These are phyloP conservation scores for Cystobasidium slooffiae DNA, from an alignment of 1,284 basidiomycete species.

Conservation along the genomic window DNA sequence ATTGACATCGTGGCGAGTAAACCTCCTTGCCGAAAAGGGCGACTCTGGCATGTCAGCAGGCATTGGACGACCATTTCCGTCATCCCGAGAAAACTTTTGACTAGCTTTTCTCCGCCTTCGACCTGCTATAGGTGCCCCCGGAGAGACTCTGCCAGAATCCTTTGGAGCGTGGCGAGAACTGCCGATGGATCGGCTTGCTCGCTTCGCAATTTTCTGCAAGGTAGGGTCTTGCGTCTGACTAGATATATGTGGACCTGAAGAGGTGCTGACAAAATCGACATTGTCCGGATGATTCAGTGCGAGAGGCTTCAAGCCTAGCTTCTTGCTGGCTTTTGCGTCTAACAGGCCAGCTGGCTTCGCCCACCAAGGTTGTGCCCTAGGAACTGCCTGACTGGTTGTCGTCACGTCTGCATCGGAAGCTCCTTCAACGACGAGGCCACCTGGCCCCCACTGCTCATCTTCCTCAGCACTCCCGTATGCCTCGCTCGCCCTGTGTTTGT, in stretches of 20 bases:
- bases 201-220: not conserved
- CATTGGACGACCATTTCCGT: slow-evolving; percentile 1
- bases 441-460: slow-evolving; percentile 33
- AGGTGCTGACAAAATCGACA: not conserved
- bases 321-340: slow-evolving; percentile 8
- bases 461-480: not conserved
- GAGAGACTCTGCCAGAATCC: not conserved
- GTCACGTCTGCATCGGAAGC: not conserved
- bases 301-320: slow-evolving; percentile 34
- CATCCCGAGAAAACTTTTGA: not conserved
- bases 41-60: slow-evolving; percentile 37
- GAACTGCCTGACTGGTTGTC: not conserved
- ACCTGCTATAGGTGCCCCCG: slow-evolving; percentile 1
- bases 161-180: no score
- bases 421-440: slow-evolving; percentile 28
- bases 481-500: not conserved
- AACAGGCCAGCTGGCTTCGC: slow-evolving; percentile 2
- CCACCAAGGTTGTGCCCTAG: slow-evolving; percentile 24
- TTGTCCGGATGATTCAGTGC: not conserved
- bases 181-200: no score
- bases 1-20: slow-evolving; percentile 13
- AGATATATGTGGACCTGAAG: no score
- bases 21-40: slow-evolving; percentile 19
- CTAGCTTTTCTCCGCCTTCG: not conserved
- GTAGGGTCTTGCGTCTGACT: not conserved